Base-by-base conservation (phyloP, 2,329 filamentous ascomycete genomes). In the Canariomyces notabilis region DNA sequence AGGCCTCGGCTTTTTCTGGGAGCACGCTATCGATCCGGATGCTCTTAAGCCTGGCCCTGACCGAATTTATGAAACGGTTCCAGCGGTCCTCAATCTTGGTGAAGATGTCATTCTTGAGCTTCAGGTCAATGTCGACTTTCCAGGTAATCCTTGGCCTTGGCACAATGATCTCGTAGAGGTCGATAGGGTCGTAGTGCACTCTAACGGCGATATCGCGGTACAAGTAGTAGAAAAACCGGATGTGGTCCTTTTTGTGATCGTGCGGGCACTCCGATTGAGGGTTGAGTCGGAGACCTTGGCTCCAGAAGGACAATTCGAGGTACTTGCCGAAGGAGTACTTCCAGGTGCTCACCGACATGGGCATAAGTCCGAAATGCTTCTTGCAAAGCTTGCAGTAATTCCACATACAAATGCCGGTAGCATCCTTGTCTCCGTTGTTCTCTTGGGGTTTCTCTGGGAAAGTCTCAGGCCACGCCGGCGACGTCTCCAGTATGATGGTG, bases 321-420 rank as follows among this genome's bases (percentile, higher is more conserved):
- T 97, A 98, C 66, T 98, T 98, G 9, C 89, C 93, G 60, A 98
- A 95, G 0, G 93, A 98, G 64, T 98, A 98, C 64, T 94, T 96
- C 87, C 89, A 98, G 0, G 90, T 94, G 58, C 82, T 89, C 46
- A 89, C 83, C 1, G 91, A 96, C 89, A 98, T 96, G 23, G 85
- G 83, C 55, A 87, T 86, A 38, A 90, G 83, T 32, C 89, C 87
- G 0, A 91, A 95, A 62, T 97, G 90, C 55, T 88, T 88, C 42
- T 87, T 84, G 65, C 94, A 98, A 22, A 87, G 76, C 59, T 95
- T 93, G 71, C 93, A 98, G 57, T 85, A 89, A 55, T 89, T 97
- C 94, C 94, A 98, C 89, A 98, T 96, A 47, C 90, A 79, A 46
- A 98, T 95, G 2, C 83, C 86, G 35, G 57, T 59, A 9, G 52